A percentile compares a stretch with the other conserved stretches of the same genome.
These are phyloP conservation scores for Ailanthus altissimus DNA, from an alignment of 345 rosid species.

Conservation along the genomic window DNA sequence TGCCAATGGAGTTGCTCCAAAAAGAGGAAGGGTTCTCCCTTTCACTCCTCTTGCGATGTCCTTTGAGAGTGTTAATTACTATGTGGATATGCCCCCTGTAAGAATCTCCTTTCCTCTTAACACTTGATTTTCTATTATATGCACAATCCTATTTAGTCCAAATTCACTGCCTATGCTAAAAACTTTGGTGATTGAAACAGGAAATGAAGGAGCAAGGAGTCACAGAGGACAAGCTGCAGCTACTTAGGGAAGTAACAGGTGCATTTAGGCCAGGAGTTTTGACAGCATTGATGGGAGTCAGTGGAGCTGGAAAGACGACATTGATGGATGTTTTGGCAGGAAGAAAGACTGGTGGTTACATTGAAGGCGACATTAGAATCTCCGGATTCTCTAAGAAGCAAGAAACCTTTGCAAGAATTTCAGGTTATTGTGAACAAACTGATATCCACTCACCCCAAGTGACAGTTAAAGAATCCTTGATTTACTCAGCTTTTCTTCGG, in stretches of 20 bases:
- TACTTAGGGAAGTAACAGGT: constrained; percentile 73
- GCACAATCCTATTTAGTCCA: background rate
- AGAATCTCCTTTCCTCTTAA: constrained; percentile 24
- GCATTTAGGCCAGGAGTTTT: constrained; percentile 91
- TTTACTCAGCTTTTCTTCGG: constrained; percentile 87
- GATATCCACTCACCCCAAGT: constrained; percentile 96
- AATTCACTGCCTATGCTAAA: background rate
- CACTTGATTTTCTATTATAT: background rate
- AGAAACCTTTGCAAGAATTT: constrained; percentile 93
- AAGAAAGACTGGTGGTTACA: constrained; percentile 85
- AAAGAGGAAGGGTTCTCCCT: constrained; percentile 85
- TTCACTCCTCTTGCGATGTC: constrained; percentile 84
- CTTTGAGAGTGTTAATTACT: constrained; percentile 61
- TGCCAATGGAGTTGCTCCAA: constrained; percentile 37
- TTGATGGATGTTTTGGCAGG: constrained; percentile 98
- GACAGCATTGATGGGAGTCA: constrained; percentile 94
- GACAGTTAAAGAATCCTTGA: constrained; percentile 77
- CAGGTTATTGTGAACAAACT: constrained; percentile 87
- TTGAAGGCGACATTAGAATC: constrained; percentile 84
- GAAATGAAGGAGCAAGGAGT: constrained; percentile 91
- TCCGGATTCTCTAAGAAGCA: constrained; percentile 83
- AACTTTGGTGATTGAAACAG: constrained; percentile 37
- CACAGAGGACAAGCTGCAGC: constrained; percentile 63
- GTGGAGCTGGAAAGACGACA: constrained; percentile 98
- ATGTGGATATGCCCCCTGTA: constrained; percentile 82